phyloP scores from a whole-genome alignment of 140 eudicot species.

The Senecio squalidus region DNA sequence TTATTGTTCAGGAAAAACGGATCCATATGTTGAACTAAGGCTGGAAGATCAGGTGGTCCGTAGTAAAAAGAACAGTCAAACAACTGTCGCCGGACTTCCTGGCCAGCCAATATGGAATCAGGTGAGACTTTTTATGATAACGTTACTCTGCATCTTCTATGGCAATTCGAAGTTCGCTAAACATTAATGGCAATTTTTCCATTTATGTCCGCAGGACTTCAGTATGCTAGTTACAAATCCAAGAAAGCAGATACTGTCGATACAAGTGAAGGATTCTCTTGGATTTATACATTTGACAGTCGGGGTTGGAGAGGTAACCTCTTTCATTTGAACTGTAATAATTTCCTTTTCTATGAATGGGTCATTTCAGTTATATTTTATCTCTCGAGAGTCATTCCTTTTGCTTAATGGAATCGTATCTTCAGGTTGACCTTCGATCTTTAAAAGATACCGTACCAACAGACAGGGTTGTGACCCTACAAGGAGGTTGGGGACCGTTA shows the following conservation, averaged over 20 bases:
- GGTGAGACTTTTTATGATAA: conserved; percentile 35
- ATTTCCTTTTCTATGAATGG: neutral
- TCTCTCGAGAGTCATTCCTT: neutral
- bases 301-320: conserved; percentile 72
- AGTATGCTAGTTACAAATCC: conserved; percentile 81
- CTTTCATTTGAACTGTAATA: neutral
- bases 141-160: neutral
- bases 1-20: conserved; percentile 61
- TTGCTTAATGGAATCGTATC: no score
- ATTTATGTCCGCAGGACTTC: conserved; percentile 56
- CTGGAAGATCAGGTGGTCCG: conserved; percentile 81
- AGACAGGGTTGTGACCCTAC: conserved; percentile 59
- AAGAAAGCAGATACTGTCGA: conserved; percentile 47
- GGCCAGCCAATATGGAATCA: conserved; percentile 97
- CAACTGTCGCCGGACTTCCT: conserved; percentile 80
- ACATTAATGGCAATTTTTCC: neutral
- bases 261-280: conserved; percentile 72
- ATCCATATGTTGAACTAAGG: conserved; percentile 71
- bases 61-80: conserved; percentile 84
- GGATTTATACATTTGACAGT: conserved; percentile 64
- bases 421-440: conserved; percentile 74
- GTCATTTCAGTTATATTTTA: neutral
- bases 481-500: conserved; percentile 70
- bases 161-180: neutral
- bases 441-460: conserved; percentile 86